Base-by-base conservation (phyloP, 2,329 filamentous ascomycete genomes). In the Xenoacremonium recifei region DNA sequence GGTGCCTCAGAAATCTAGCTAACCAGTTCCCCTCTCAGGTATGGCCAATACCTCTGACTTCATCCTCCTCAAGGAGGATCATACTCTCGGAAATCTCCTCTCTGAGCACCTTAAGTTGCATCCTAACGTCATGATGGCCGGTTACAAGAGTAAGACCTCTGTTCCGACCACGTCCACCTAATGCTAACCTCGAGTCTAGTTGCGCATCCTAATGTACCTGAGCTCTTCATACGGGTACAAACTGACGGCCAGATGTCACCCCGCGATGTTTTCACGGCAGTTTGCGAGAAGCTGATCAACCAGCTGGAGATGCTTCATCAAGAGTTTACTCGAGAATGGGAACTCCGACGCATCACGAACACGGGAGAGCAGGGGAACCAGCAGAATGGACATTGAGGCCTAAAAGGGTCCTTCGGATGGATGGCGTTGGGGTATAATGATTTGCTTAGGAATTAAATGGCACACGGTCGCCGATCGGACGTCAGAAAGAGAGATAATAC, bases 41-140 rank as follows among this genome's bases (percentile, higher is more conserved):
- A 90, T 95, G 63, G 89, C 92, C 17, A 95, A 96, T 64, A 90
- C 88, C n/a, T 87, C 89, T 9, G 87, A 96, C 68, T 99, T 99
- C 72, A 83, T 89, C 45, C 84, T 99, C 69, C 89, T 89, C 69
- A 97, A 96, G 68, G 93, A 99, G 67, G 93, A 99, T 58, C 92
- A 96, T 70, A 96, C 92, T 1, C 80, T 99, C 19, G 93, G 85
- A 57, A 96, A 99, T 66, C 77, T 99, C 42, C 78, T 99, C 42
- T 80, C 86, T 35, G 84, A 89, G 59, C 88, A 92, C 58, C 85
- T 99, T 43, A 84, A 93, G 70, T 84, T 87, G 64, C 86, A 89
- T 58, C 79, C 82, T 15, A 85, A 95, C 63, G 87, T 99, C 56
- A 74, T 86, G 57, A 95, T 97, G 76, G 84, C 91, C 45, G 93